phyloP scores from a whole-genome alignment of 164 flowering plant species.

The Malania oleifera region DNA sequence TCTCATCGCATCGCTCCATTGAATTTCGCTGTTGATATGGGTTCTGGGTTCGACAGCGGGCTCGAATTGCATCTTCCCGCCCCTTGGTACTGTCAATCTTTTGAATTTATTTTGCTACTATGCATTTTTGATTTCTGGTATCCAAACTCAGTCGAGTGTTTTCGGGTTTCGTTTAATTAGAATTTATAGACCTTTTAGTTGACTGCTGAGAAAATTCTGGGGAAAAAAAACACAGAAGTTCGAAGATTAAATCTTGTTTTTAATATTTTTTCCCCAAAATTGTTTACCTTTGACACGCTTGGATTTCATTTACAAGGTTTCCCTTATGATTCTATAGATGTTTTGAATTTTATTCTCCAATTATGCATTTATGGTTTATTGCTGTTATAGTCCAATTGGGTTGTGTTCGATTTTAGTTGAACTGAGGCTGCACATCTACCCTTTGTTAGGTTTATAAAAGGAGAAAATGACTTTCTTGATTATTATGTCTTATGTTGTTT shows the following conservation, averaged over 20 bases:
- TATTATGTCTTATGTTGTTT: neutral
- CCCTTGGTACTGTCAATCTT: slow-evolving; percentile 49
- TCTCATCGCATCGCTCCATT: slow-evolving; percentile 9
- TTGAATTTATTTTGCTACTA: neutral
- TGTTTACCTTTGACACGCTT: too few relatives aligned
- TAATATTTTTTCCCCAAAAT: too few relatives aligned
- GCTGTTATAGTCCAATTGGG: neutral
- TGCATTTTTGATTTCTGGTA: too few relatives aligned
- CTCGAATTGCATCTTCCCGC: slow-evolving; percentile 37
- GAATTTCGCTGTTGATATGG: slow-evolving; percentile 21
- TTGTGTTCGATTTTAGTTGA: neutral
- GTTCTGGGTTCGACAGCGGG: slow-evolving; percentile 29
- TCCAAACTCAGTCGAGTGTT: too few relatives aligned
- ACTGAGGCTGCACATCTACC: neutral
- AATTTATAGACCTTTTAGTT: neutral
- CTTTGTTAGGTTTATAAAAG: neutral
- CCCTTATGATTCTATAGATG: neutral
- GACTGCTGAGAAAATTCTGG: neutral
- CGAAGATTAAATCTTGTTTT: too few relatives aligned
- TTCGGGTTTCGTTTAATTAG: too few relatives aligned
- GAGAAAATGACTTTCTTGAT: neutral
- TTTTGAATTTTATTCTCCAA: neutral
- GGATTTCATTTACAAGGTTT: slow-evolving; percentile 1
- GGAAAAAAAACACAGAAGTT: neutral
- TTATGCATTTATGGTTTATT: neutral